Evolutionary conservation across 768 basidiomycete species (phyloP), one percentile per base, ranked within the genome.

Genomic region (Hypholoma fasciculare): DNA sequence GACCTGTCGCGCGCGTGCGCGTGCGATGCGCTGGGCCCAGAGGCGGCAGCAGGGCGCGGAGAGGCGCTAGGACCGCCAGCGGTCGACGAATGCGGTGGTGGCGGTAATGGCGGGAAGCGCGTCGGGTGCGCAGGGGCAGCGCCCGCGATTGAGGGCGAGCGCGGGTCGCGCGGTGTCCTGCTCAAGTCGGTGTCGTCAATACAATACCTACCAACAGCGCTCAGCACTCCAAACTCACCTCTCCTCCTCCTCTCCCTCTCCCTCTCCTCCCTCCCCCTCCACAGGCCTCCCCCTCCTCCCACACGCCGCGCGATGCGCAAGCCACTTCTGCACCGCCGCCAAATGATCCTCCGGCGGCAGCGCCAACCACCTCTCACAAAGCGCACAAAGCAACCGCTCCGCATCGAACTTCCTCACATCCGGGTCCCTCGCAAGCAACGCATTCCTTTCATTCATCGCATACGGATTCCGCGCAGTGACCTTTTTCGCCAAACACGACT

Each of bases 401-500:
- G 84, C 78, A 56, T 92, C 89, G 65, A 87, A 87, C 65, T 89
- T 89, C 61, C 88, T 82, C n/a, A 88, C 82, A 59, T 86, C 82
- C 2, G 85, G 82, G 66, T 92, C 90, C 50, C 83, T 81, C 42
- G 82, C 71, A 59, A 92, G 79, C 37, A 84, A 64, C 1, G 78
- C 71, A 63, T 81, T 83, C 59, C 85, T 80, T 64, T 88, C 82
- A 34, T 89, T 85, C 57, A 83, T 76, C 8, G 86, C 83, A 61
- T 81, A 81, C 4, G 76, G 75, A 63, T 85, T 84, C 67, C 83
- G 85, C 56, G 73, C 79, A 56, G 74, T 79, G 1, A 84, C 81
- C 70, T 89, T 89, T 76, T 89, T 91, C 1, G 88, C 85, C 48
- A 92, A 73, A 71, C 90, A 92, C 67, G 88, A 89, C 75, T 90